phyloP scores from a whole-genome alignment of 495 filamentous ascomycete genomes.

The Cladorrhinum samala region DNA sequence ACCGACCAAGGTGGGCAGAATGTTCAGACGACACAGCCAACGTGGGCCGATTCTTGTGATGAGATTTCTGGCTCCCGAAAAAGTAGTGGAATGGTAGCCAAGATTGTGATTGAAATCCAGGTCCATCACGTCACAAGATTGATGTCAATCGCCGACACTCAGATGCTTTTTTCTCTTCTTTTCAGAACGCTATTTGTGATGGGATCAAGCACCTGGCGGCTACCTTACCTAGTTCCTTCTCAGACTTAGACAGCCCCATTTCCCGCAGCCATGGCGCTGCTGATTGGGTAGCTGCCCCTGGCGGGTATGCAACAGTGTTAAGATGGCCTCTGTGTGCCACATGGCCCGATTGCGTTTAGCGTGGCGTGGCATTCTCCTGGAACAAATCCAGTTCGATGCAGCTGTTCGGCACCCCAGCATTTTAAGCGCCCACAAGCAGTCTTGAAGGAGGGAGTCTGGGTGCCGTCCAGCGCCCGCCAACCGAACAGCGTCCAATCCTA shows the following conservation, averaged over 20 bases:
- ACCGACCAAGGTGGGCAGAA: no score
- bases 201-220: no score
- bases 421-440: conserved; percentile 25
- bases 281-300: background rate
- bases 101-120: no score
- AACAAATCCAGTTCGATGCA: conserved; percentile 1
- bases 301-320: background rate
- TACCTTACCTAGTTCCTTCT: background rate
- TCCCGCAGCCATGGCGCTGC: no score
- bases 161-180: no score
- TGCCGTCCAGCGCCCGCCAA: background rate
- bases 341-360: conserved; percentile 10
- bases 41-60: no score
- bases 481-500: background rate
- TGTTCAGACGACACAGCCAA: no score
- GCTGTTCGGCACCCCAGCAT: background rate
- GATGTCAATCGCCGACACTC: no score
- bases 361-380: background rate
- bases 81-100: no score
- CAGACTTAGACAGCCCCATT: background rate
- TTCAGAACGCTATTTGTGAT: no score
- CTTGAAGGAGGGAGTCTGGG: conserved; percentile 13
- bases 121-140: no score
- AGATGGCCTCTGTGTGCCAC: background rate
- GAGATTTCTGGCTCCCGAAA: no score